Conservation (phyloP, 441 rosid species). For the Macaranga tanarius region DNA sequence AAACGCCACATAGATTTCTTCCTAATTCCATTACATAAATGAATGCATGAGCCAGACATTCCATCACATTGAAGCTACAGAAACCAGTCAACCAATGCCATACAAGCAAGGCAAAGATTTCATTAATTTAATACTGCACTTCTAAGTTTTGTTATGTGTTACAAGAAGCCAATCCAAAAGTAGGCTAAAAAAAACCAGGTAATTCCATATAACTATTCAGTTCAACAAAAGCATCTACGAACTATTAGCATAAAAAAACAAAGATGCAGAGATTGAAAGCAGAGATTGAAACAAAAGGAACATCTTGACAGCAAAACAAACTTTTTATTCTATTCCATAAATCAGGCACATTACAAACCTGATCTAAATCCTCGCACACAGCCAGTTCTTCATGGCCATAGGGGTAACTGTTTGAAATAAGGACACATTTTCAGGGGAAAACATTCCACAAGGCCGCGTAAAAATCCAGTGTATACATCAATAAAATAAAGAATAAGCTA, state of each 20-base stretch:
- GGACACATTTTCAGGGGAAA: constrained; percentile 19
- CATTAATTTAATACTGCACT: no score
- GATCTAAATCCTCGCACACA: constrained; percentile 91
- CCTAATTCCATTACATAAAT: background rate
- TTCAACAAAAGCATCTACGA: background rate
- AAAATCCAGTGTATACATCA: background rate
- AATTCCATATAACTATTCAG: background rate
- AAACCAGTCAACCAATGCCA: no score
- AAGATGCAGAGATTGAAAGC: background rate
- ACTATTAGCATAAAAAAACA: background rate
- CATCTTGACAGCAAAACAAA: background rate
- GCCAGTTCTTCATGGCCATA: constrained; percentile 98
- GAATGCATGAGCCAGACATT: background rate
- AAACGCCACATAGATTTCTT: background rate
- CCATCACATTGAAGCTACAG: background rate
- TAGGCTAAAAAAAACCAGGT: no score
- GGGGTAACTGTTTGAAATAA: constrained; percentile 56
- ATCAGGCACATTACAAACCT: constrained; percentile 43
- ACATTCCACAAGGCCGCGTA: background rate
- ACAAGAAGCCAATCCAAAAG: background rate
- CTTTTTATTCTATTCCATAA: background rate
- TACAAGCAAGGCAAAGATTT: no score
- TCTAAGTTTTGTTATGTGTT: no score
- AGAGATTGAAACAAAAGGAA: background rate
- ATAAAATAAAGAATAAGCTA: constrained; percentile 9